phyloP scores from a whole-genome alignment of 805 yeast genomes.

The Starmerella bombicola region DNA sequence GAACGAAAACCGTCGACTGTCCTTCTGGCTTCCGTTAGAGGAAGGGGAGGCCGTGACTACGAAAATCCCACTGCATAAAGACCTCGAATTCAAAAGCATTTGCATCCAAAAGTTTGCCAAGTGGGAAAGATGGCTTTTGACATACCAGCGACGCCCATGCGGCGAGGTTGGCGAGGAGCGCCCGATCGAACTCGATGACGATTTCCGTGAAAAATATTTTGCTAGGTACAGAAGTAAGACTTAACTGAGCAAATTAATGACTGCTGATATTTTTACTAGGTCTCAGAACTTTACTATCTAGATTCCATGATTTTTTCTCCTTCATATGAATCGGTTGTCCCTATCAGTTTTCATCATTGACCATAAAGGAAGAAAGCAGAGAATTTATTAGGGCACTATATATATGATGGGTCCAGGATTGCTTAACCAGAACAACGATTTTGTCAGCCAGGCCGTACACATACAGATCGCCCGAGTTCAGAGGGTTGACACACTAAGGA shows the following conservation, averaged over 20 bases:
- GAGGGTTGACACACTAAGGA: too few relatives aligned
- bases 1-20: slow-evolving; percentile 64
- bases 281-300: slow-evolving; percentile 27
- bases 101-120: slow-evolving; percentile 81
- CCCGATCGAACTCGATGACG: slow-evolving; percentile 40
- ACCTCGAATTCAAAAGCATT: slow-evolving; percentile 54
- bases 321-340: slow-evolving; percentile 28
- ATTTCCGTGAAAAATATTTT: slow-evolving; percentile 69
- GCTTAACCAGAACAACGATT: not conserved
- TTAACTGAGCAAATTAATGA: not conserved
- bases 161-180: slow-evolving; percentile 33
- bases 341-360: slow-evolving; percentile 28
- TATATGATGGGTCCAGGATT: not conserved
- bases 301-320: slow-evolving; percentile 23
- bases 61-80: slow-evolving; percentile 62
- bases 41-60: slow-evolving; percentile 49
- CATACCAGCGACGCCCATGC: slow-evolving; percentile 49
- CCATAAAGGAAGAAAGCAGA: slow-evolving; percentile 4
- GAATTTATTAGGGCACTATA: not conserved
- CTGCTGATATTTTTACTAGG: slow-evolving; percentile 1
- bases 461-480: too few relatives aligned
- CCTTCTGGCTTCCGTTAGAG: slow-evolving; percentile 97
- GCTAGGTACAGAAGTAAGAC: slow-evolving; percentile 44
- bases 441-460: too few relatives aligned
- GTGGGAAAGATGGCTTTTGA: slow-evolving; percentile 83